Base-by-base conservation (phyloP, 495 filamentous ascomycete species). In the Cetradonia linearis region DNA sequence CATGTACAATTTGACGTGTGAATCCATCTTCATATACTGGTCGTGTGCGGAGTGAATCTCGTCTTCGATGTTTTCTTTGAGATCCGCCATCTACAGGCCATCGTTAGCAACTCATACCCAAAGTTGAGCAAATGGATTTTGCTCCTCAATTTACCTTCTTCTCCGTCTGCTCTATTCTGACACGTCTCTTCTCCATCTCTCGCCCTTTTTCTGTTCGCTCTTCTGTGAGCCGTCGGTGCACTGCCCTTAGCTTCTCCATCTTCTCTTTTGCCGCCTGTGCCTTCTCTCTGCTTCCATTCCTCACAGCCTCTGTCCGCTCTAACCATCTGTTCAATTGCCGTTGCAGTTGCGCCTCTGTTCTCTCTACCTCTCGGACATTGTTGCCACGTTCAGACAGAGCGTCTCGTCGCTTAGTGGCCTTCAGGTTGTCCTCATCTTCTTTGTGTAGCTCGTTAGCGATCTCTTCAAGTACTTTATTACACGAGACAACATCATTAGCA, bases 1-100 rank as follows among this genome's bases (percentile, higher is more conserved):
- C 70, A 97, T 93, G 76, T 98, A 98, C 61, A 96, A 78, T 72
- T 89, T 91, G 69, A 98, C 95, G 72, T 98, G 93, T 30, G 89
- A 85, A 73, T 96, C 92, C 80, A 97, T 83, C 80, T 95, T 95
- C 67, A 94, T 76, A 71, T 93, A 97, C 77, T 97, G 89, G 56
- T 91, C 89, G 59, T 94, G 84, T 2, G 93, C 88, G 20, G 77
- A 78, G 62, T 88, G 86, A 13, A 96, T 85, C 74, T 98, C 93
- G 60, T 83, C 88, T 69, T 97, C 94, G 59, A 97, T 93, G 63
- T 92, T 95, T 70, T 96, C 93, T 66, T 93, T 96, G 48, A 97
- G 78, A 71, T 97, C 93, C 34, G 84, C 83, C 93, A 97, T 98
- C 91, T 97, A 70, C 56, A 50, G n/a, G 55, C 31, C 50, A 33